Percentiles rank a stretch among this genome's conserved stretches.
Conservation (phyloP, 768 basidiomycete species). For the Asterophora parasitica region DNA sequence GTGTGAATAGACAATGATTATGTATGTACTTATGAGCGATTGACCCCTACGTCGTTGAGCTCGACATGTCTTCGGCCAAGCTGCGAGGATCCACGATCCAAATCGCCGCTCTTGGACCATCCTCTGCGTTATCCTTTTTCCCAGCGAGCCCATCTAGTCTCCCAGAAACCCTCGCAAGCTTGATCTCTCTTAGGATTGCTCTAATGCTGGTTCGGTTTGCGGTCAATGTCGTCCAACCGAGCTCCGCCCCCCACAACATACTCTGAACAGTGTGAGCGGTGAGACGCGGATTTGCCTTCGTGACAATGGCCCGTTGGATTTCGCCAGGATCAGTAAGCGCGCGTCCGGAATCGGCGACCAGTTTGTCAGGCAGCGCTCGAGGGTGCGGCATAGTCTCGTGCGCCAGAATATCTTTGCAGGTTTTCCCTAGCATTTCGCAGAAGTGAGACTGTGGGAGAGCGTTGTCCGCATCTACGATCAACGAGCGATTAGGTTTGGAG, state of each 20-base stretch:
- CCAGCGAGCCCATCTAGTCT: slow-evolving; percentile 24
- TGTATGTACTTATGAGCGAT: not conserved
- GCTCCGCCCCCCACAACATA: slow-evolving; percentile 60
- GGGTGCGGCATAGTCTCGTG: slow-evolving; percentile 38
- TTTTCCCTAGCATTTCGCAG: slow-evolving; percentile 43
- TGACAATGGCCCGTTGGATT: slow-evolving; percentile 50
- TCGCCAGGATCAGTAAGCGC: slow-evolving; percentile 24
- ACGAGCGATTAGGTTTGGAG: slow-evolving; percentile 10
- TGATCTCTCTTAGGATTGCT: slow-evolving; percentile 68
- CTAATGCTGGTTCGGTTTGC: slow-evolving; percentile 78
- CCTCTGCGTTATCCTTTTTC: slow-evolving; percentile 6
- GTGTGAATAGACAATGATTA: too few relatives aligned
- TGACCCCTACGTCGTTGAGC: slow-evolving; percentile 2
- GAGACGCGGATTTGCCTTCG: slow-evolving; percentile 51
- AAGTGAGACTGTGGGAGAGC: slow-evolving; percentile 27
- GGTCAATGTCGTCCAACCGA: slow-evolving; percentile 84
- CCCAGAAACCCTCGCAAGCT: slow-evolving; percentile 29
- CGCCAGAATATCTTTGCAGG: slow-evolving; percentile 51
- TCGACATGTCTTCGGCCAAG: slow-evolving; percentile 56
- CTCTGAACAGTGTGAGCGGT: slow-evolving; percentile 78
- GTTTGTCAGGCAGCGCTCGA: slow-evolving; percentile 21
- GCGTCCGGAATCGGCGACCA: slow-evolving; percentile 9
- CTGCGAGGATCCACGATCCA: slow-evolving; percentile 82
- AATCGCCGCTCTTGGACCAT: slow-evolving; percentile 27
- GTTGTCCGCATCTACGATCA: slow-evolving; percentile 4